These are phyloP conservation scores for Oryza nivara DNA, from an alignment of 176 grass and related monocot species.

Conservation along the genomic window DNA sequence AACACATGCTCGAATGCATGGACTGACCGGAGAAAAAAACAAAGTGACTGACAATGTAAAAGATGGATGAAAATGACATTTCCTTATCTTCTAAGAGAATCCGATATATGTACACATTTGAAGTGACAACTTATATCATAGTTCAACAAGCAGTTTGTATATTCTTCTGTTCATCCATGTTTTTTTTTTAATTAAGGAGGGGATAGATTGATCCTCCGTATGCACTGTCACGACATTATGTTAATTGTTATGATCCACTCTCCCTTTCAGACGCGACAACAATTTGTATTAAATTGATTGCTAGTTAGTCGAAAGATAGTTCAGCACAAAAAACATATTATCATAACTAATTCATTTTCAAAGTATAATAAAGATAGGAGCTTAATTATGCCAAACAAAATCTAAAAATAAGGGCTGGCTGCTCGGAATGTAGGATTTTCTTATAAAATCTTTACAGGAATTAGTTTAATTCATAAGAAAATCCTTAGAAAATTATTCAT, in stretches of 20 bases:
- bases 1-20: neutral
- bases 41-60: neutral
- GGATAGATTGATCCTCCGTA: neutral
- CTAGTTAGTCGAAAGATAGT: neutral
- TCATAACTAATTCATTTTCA: too few species aligned
- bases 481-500: too few species aligned
- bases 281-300: neutral
- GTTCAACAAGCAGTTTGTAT: neutral
- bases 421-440: too few species aligned
- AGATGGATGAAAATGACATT: neutral
- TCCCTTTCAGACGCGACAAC: neutral
- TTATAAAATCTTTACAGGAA: too few species aligned
- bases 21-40: neutral
- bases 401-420: too few species aligned
- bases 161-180: neutral
- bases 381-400: too few species aligned
- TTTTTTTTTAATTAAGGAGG: neutral
- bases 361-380: too few species aligned
- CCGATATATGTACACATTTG: neutral
- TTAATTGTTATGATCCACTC: neutral
- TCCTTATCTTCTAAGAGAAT: neutral
- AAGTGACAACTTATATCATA: neutral
- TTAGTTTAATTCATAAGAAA: too few species aligned
- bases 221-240: neutral
- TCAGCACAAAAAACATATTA: neutral